Percentiles rank a stretch among this genome's conserved stretches.
Evolutionary conservation across 257 asterid species (phyloP).

Genomic region (Primulina huaijiensis): DNA sequence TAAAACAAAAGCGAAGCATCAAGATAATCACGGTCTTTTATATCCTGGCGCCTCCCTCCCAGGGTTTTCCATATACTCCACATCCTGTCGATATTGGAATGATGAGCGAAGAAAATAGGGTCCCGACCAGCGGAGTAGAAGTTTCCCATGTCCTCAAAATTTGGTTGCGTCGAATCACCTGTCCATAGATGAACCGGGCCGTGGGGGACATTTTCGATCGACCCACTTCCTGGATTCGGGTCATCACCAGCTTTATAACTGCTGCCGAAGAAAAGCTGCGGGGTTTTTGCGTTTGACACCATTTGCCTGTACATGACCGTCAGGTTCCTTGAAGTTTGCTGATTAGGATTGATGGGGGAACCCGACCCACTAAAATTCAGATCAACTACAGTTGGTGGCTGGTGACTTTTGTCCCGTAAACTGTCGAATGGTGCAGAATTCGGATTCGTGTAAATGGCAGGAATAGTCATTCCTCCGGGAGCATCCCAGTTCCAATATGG

Average conservation of each 20-base stretch:
- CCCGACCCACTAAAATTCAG: slow-evolving; percentile 48
- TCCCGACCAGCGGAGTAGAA: slow-evolving; percentile 83
- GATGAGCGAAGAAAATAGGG: slow-evolving; percentile 77
- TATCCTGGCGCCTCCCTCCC: slow-evolving; percentile 65
- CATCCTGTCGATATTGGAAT: slow-evolving; percentile 65
- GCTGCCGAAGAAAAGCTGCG: slow-evolving; percentile 60
- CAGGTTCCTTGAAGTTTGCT: slow-evolving; percentile 38
- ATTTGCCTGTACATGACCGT: slow-evolving; percentile 75
- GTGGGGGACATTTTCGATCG: slow-evolving; percentile 70
- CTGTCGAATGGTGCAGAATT: slow-evolving; percentile 50
- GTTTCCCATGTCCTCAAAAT: slow-evolving; percentile 69
- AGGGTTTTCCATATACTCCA: slow-evolving; percentile 73
- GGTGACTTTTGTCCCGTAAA: slow-evolving; percentile 57
- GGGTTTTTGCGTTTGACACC: slow-evolving; percentile 56
- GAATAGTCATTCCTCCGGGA: slow-evolving; percentile 63
- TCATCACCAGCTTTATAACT: slow-evolving; percentile 63
- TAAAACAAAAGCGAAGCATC: slow-evolving; percentile 58
- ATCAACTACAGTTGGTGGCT: slow-evolving; percentile 61
- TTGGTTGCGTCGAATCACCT: slow-evolving; percentile 65
- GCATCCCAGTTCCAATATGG: slow-evolving; percentile 87
- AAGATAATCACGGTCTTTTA: slow-evolving; percentile 55
- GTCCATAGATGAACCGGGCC: slow-evolving; percentile 73
- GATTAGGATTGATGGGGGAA: slow-evolving; percentile 17
- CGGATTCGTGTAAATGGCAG: slow-evolving; percentile 42
- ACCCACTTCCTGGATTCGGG: slow-evolving; percentile 56